Evolutionary conservation across 495 filamentous ascomycete genomes (phyloP), one percentile per base, ranked within the genome.

Genomic region (Podospora tetraspora): DNA sequence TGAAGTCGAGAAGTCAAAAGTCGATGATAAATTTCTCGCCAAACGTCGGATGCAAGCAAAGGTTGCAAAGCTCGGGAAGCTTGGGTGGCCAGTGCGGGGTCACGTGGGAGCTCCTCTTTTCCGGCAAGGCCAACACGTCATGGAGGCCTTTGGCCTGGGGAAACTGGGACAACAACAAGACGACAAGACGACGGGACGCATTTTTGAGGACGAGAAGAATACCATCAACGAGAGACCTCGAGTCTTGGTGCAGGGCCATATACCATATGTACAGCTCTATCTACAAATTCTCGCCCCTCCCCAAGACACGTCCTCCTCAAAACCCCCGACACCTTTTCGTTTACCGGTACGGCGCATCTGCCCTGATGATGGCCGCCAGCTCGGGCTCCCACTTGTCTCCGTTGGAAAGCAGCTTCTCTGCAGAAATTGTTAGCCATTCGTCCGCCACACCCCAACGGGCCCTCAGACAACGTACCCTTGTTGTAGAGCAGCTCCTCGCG

Each of bases 351-450:
- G 92, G 92, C 66, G 91, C 88, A 82, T 95, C 92, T 13, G 95
- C 95, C 76, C 92, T 88, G 73, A 93, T 93, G 66, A 86, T 88
- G 63, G 96, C 96, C 2, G 94, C 96, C 72, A 99, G 83, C 79
- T 99, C 95, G 7, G 95, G 93, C 81, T 99, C 96, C 95, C 95
- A 99, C 83, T 96, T 97, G 83, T 96, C 93, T 72, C 93, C 93
- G 74, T 96, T 96, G 64, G 90, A 80, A 62, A 97, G 83, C 68
- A 96, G 81, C 82, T 95, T 95, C 76, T 83, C 77, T 79, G 72
- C 64, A 19, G 1, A 34, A 16, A 43, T 19, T 57, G 60, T 66
- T 61, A 66, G 65, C 64, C 27, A n/a, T 24, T 13, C 12, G 27
- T 22, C 21, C 3, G 34, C 12, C 34, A 37, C 64, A 22, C 57